Evolutionary conservation across 2,329 filamentous ascomycete species (phyloP).

Genomic region (Monosporascus sp.): DNA sequence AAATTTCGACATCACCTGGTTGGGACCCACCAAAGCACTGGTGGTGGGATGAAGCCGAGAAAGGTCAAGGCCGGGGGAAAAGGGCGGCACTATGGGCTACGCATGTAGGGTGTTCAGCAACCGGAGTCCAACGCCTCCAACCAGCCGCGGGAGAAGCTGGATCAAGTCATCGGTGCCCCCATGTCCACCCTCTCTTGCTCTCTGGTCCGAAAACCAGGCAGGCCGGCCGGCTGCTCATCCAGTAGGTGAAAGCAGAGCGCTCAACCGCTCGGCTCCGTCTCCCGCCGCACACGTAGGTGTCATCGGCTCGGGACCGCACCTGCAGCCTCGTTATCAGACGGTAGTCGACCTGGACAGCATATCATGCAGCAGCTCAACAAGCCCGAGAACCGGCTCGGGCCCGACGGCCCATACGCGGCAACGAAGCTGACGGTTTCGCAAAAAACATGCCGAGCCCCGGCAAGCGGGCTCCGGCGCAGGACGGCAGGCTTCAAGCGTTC

Average conservation of each 20-base stretch:
- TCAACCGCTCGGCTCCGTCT: conserved; percentile 9
- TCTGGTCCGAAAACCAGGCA: no score
- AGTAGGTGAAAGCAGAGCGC: conserved; percentile 32
- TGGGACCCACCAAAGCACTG: conserved; percentile 19
- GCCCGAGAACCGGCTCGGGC: conserved; percentile 20
- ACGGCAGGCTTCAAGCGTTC: conserved; percentile 16
- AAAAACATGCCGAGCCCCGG: conserved; percentile 15
- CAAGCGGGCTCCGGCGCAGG: conserved; percentile 12
- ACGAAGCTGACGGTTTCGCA: conserved; percentile 24
- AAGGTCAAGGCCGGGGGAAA: conserved; percentile 9
- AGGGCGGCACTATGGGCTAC: conserved; percentile 18
- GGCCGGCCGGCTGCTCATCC: conserved; percentile 46
- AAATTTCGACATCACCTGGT: conserved; percentile 22
- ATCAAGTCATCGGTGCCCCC: conserved; percentile 57
- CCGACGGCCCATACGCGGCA: conserved; percentile 16
- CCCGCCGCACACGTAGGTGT: conserved; percentile 18
- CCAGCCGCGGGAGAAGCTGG: conserved; percentile 37
- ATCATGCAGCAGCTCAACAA: conserved; percentile 20
- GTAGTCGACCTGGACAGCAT: conserved; percentile 12
- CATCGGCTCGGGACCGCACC: conserved; percentile 17
- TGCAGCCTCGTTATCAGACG: no score
- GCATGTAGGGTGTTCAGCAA: neutral
- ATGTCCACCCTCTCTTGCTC: conserved; percentile 40
- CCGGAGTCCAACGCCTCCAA: neutral
- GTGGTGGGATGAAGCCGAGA: conserved; percentile 12